phyloP scores from a whole-genome alignment of 202 grass and related monocot genomes.

The Panicum hallii region DNA sequence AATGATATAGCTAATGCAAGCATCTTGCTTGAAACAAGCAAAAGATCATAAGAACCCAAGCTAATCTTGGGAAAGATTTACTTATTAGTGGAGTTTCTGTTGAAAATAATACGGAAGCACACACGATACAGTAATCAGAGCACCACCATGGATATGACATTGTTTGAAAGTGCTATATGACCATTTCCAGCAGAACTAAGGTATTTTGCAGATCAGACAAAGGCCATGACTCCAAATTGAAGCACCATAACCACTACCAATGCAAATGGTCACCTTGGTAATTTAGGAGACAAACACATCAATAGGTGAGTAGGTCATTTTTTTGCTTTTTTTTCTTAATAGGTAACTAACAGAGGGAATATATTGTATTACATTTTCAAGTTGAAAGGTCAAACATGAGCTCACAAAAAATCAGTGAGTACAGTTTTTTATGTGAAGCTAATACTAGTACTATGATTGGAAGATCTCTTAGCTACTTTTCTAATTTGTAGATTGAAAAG shows the following conservation, averaged over 20 bases:
- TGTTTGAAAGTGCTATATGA: neutral
- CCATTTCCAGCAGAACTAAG: constrained; percentile 20
- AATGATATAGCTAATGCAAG: constrained; percentile 16
- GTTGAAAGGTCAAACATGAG: constrained; percentile 30
- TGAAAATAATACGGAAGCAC: constrained; percentile 14
- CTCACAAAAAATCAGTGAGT: neutral
- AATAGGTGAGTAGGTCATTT: neutral
- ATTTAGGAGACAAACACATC: neutral
- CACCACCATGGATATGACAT: neutral
- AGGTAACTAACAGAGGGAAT: neutral
- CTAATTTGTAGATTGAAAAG: neutral
- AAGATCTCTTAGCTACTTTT: constrained; percentile 30
- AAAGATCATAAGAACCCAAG: neutral
- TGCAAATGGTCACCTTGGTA: neutral
- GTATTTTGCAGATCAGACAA: constrained; percentile 19
- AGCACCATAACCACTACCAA: neutral
- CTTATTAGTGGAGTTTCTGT: neutral
- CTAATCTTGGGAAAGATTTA: constrained; percentile 6
- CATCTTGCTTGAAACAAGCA: constrained; percentile 12
- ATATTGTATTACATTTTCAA: constrained; percentile 23
- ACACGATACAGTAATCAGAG: constrained; percentile 21
- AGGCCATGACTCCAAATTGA: constrained; percentile 21
- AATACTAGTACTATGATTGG: constrained; percentile 25
- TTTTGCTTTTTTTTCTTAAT: neutral
- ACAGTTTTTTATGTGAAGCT: constrained; percentile 17